These are phyloP conservation scores for Sanghuangporus sanghuang DNA, from an alignment of 1,284 basidiomycete genomes.

Conservation along the genomic window DNA sequence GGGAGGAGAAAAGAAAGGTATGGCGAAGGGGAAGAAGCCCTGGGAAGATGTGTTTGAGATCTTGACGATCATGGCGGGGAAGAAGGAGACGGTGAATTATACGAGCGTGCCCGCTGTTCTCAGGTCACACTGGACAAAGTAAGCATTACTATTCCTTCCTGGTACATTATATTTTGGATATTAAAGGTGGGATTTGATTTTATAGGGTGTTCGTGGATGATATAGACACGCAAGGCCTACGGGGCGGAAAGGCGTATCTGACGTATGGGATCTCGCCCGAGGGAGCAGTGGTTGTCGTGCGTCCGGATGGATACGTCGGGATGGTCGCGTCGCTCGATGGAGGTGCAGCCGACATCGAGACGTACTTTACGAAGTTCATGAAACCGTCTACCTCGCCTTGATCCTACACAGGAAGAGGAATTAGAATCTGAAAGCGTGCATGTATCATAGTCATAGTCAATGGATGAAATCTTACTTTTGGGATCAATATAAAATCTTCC, in stretches of 20 bases:
- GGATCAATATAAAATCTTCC: slow-evolving; percentile 19
- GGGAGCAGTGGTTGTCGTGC: slow-evolving; percentile 61
- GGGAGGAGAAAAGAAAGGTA: not conserved
- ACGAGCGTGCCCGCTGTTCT: slow-evolving; percentile 46
- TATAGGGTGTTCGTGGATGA: slow-evolving; percentile 48
- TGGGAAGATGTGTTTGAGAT: slow-evolving; percentile 45
- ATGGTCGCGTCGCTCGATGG: slow-evolving; percentile 45
- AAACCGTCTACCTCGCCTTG: not conserved
- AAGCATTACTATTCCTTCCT: not conserved
- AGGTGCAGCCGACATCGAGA: slow-evolving; percentile 33
- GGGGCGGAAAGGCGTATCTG: slow-evolving; percentile 44
- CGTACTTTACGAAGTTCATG: slow-evolving; percentile 47
- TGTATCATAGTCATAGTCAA: not conserved
- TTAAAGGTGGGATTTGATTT: not conserved
- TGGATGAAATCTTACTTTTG: not conserved
- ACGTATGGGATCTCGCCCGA: slow-evolving; percentile 53
- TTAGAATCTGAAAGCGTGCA: not conserved
- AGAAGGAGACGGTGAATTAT: slow-evolving; percentile 43
- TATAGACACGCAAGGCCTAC: slow-evolving; percentile 29
- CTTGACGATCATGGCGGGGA: slow-evolving; percentile 42
- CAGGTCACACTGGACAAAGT: slow-evolving; percentile 67
- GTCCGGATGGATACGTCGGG: slow-evolving; percentile 75
- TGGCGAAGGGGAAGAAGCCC: not conserved
- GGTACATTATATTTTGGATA: not conserved
- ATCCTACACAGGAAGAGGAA: not conserved